These are phyloP conservation scores for Dianthus caryophyllus DNA, from an alignment of 148 eudicot genomes.

Conservation along the genomic window DNA sequence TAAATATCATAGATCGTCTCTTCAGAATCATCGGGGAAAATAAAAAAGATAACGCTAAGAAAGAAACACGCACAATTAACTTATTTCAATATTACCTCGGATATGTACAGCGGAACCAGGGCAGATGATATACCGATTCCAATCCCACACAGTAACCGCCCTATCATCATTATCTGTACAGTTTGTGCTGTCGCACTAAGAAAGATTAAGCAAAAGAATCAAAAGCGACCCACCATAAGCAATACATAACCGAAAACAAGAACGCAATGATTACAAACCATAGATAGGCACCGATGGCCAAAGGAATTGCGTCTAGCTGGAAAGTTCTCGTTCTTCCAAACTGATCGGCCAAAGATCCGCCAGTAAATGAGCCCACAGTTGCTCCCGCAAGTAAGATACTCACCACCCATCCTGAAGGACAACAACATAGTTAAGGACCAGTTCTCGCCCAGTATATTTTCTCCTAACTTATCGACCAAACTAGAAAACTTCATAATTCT, in stretches of 20 bases:
- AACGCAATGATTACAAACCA: constrained; percentile 39
- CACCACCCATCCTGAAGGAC: constrained; percentile 81
- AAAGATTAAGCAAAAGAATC: constrained; percentile 20
- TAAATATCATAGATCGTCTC: constrained; percentile 20
- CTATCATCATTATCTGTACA: constrained; percentile 78
- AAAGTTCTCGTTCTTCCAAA: constrained; percentile 90
- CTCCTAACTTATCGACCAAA: no score
- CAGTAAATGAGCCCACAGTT: constrained; percentile 94
- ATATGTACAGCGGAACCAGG: constrained; percentile 89
- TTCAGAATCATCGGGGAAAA: constrained; percentile 10
- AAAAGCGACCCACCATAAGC: constrained; percentile 7
- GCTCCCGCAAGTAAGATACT: constrained; percentile 98
- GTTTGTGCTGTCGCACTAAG: constrained; percentile 72
- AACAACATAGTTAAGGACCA: background rate
- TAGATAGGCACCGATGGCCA: constrained; percentile 86
- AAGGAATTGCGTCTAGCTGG: constrained; percentile 83
- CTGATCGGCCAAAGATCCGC: constrained; percentile 90
- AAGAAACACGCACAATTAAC: background rate
- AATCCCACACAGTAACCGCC: constrained; percentile 86
- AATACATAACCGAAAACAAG: background rate
- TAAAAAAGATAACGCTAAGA: background rate
- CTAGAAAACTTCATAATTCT: no score
- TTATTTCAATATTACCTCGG: constrained; percentile 53
- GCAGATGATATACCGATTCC: constrained; percentile 99
- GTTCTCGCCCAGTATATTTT: no score